Base-by-base conservation (phyloP, 768 basidiomycete genomes). In the Xerocomus brunneocitrinus region DNA sequence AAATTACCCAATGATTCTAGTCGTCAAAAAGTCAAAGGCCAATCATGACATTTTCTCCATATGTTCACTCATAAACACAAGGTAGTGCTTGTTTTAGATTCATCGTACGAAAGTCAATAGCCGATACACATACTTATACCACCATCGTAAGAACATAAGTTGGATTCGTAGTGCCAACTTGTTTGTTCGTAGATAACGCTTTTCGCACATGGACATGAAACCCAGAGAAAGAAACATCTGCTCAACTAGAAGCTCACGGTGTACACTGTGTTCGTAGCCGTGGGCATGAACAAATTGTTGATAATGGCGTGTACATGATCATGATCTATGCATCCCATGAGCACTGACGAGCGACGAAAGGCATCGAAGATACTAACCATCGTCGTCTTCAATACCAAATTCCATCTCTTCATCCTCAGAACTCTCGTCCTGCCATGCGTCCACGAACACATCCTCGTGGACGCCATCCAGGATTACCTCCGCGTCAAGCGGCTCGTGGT, bases 201-300 rank as follows among this genome's bases (percentile, higher is more conserved):
- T 32, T 32, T 32, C 31, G 31, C 31, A 27, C 4, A 13, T 34
- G 13, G 12, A 13, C 13, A 13, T 7, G 32, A 5, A 13, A 5
- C 32, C 31, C 31, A 19, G 10, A 12, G 10, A 10, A 34, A 34
- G 32, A 34, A 34, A 34, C 5, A 34, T n/a, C 13, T 14, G 3
- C 16, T 35, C 35, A 44, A 22, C 56, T 62, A 71, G 28, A 69
- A 67, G 28, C 51, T 55, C 43, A 69, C 62, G 8, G 39, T 54
- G 36, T 62, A 60, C 36, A 71, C 68, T 14, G 58, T 67, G 14
- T 61, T 69, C 19, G 54, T 40, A 22, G 45, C 48, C 4, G 54
- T 34, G 0, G 64, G 61, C 22, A 59, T 47, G 45, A 67, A 58
- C 61, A 54, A 61, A 27, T 66, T 50, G 45, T 68, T 35, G n/a